Evolutionary conservation across 1,284 basidiomycete species (phyloP), one percentile per base, ranked within the genome.

Genomic region (Rhodotorula sp.): DNA sequence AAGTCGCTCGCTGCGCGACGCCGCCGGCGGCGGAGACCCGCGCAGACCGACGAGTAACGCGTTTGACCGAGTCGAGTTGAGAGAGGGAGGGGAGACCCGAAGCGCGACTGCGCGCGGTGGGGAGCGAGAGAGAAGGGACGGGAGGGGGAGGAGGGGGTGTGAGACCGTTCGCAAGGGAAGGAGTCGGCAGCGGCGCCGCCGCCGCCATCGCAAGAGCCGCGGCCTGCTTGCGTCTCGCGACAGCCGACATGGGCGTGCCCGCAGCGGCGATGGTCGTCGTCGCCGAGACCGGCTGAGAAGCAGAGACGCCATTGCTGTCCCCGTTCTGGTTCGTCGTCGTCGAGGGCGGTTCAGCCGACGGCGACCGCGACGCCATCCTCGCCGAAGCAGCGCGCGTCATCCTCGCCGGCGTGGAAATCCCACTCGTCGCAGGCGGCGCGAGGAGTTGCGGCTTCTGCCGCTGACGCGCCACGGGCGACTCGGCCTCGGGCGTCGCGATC

Each of bases 321-420:
- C 38, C 38, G 38, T 43, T 43, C 38, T 43, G 38, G 12, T 43
- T 12, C 38, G 38, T 43, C 5, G 19, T 12, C 38, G 38, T 43
- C 5, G 19, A 10, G 31, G 49, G 18, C 5, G 66, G 55, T 5
- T 60, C 60, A 49, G 66, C 50, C 10, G 66, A 67, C 3, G 66
- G 66, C 26, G 66, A 67, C 4, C 66, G 66, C 14, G 55, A 56
- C 18, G 50, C 50, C 16, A 31, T 21, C 38, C 66, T 60, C 7
- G 56, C n/a, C 14, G 55, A 58, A 10, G 56, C 43, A 12, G 62
- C 62, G 43, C 66, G 66, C 34, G 66, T 67, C 18, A 60, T 23
- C 56, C 66, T 60, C 7, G 48, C 49, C 1, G 60, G 60, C 15
- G 61, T 59, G 5, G n/a, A 4, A 12, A 49, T 19, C 21, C 47